Evolutionary conservation across 768 basidiomycete genomes (phyloP), one percentile per base, ranked within the genome.

Genomic region (Gloeostereum incarnatum): DNA sequence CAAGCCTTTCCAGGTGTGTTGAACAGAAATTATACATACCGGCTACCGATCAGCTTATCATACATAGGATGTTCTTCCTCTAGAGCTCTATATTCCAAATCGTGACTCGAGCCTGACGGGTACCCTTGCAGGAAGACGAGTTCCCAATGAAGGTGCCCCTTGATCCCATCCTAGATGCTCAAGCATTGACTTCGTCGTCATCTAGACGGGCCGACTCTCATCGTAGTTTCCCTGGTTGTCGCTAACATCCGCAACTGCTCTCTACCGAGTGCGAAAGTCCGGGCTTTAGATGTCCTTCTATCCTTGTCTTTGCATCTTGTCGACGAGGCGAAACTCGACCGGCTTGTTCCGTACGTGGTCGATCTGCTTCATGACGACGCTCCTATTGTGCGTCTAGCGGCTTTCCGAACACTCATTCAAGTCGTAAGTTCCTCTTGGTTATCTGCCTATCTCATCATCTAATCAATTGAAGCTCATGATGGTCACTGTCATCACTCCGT

Each of bases 261-360:
- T 7, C 68, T 90, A 0, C 89, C 94, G 0, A 83, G 84, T 18
- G 92, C 90, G 14, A 90, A 90, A 58, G 61, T 93, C 17, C 79
- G 75, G 24, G 87, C 83, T 1, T 59, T 98, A 33, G 91, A 97
- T 49, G 70, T 94, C 4, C 82, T 96, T 40, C 69, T 96, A 18
- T 86, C 87, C 1, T 64, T 98, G 11, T 71, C 76, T 6, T 71
- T 74, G 8, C 83, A 85, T 48, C 65, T 98, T 24, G 89, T 89
- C 0, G 96, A 98, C 51, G 96, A 97, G 57, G 90, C 92, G 3
- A 93, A 93, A 54, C 62, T 97, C 36, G 96, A 99, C 54, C 76
- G 93, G 2, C 77, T 96, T 65, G 69, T 94, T 2, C 96, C 96
- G 0, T 97, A 92, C 47, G 73, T 93, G 19, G 81, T 97, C 2